Conservation (phyloP, 176 grass and related monocot species). For the Calamus simplicifolius region DNA sequence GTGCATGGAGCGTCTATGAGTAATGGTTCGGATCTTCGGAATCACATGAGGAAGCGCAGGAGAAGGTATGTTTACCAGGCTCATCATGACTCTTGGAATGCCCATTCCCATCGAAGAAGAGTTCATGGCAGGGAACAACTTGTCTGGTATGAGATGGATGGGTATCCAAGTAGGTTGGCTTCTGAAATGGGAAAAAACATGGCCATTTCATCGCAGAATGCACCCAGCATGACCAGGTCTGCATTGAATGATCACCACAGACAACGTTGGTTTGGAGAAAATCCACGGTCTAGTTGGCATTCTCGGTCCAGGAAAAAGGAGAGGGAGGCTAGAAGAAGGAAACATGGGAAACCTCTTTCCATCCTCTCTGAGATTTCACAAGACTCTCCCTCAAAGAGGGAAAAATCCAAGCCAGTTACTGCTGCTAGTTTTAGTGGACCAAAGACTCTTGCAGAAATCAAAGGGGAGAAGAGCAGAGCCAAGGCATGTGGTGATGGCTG, state of each 20-base stretch:
- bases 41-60: no score
- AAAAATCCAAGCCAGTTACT: neutral
- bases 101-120: constrained; percentile 14
- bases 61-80: neutral
- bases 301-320: constrained; percentile 17
- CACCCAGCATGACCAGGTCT: no score
- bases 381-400: constrained; percentile 6
- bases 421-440: constrained; percentile 23
- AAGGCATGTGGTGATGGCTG: constrained; percentile 13
- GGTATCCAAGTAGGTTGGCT: constrained; percentile 11
- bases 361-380: constrained; percentile 6
- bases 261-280: no score
- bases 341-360: neutral
- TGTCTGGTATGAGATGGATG: constrained; percentile 18
- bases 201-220: no score
- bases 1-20: no score
- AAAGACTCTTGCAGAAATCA: constrained; percentile 45
- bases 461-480: constrained; percentile 32
- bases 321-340: constrained; percentile 30
- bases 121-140: constrained; percentile 16
- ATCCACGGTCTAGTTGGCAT: neutral
- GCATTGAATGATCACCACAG: no score
- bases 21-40: no score
- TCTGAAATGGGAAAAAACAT: neutral
- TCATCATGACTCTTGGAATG: constrained; percentile 17